These are phyloP conservation scores for Microsporum audouinii DNA, from an alignment of 2,329 filamentous ascomycete species.

Conservation along the genomic window DNA sequence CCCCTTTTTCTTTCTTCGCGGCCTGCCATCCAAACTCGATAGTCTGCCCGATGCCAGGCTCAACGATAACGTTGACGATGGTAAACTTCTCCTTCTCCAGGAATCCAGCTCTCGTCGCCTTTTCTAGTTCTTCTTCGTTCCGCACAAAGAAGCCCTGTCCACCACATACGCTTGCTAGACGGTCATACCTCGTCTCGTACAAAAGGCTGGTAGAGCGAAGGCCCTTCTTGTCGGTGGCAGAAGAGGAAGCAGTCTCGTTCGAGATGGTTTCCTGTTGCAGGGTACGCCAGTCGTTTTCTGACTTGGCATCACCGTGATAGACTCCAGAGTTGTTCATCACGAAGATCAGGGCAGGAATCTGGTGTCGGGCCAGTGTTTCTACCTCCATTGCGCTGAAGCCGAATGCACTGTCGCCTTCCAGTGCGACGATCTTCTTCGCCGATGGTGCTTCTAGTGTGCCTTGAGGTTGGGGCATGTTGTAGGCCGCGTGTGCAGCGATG, in stretches of 20 bases:
- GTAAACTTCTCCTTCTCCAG: conserved; percentile 35
- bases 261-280: conserved; percentile 33
- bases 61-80: conserved; percentile 46
- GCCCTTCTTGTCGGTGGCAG: conserved; percentile 20
- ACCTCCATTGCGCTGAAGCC: conserved; percentile 46
- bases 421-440: conserved; percentile 44
- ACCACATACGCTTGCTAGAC: conserved; percentile 44
- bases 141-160: conserved; percentile 43
- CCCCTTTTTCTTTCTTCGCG: conserved; percentile 12
- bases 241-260: conserved; percentile 17
- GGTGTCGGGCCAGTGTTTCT: conserved; percentile 45
- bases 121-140: conserved; percentile 41
- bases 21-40: conserved; percentile 30
- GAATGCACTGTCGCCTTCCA: conserved; percentile 47
- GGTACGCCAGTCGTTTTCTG: conserved; percentile 34
- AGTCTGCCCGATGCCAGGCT: conserved; percentile 37
- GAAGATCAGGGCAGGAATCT: conserved; percentile 45
- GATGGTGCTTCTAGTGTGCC: conserved; percentile 19
- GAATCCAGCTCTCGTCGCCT: conserved; percentile 42
- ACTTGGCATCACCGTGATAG: conserved; percentile 36
- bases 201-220: conserved; percentile 41
- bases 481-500: conserved; percentile 46
- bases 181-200: conserved; percentile 46
- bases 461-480: conserved; percentile 34
- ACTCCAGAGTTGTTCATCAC: conserved; percentile 47